phyloP scores from a whole-genome alignment of 805 yeast genomes.

The Lipomyces spencermartinsiae region DNA sequence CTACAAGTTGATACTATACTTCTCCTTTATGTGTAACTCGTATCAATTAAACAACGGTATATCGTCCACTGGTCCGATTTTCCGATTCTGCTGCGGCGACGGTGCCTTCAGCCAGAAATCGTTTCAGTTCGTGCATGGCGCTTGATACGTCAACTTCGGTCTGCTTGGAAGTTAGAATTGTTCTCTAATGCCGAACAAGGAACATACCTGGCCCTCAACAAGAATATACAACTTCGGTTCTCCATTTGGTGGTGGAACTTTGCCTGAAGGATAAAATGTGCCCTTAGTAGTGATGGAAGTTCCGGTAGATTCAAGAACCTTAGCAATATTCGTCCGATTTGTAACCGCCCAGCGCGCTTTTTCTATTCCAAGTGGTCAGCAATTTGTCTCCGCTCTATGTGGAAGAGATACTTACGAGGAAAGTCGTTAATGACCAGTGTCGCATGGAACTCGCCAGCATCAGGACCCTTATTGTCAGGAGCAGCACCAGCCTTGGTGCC shows the following conservation, averaged over 20 bases:
- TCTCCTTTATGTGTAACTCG: not conserved
- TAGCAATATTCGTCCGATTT: slow-evolving; percentile 65
- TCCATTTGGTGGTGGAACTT: slow-evolving; percentile 56
- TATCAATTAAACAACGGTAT: slow-evolving; percentile 37
- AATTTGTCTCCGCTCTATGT: not conserved
- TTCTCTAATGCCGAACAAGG: no score
- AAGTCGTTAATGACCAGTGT: slow-evolving; percentile 80
- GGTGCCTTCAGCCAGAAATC: slow-evolving; percentile 40
- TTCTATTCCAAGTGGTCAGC: slow-evolving; percentile 41
- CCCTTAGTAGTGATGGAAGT: slow-evolving; percentile 86
- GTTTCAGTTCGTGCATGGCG: slow-evolving; percentile 42
- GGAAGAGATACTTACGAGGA: slow-evolving; percentile 55
- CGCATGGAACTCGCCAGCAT: slow-evolving; percentile 64
- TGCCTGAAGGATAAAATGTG: slow-evolving; percentile 68
- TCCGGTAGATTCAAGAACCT: slow-evolving; percentile 71
- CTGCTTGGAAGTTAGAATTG: slow-evolving; percentile 3
- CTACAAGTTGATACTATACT: slow-evolving; percentile 1
- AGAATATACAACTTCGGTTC: slow-evolving; percentile 79
- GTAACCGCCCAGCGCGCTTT: slow-evolving; percentile 78
- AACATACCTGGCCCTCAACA: slow-evolving; percentile 64
- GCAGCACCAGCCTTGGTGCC: slow-evolving; percentile 55
- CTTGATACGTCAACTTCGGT: slow-evolving; percentile 41
- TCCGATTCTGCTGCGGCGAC: slow-evolving; percentile 39
- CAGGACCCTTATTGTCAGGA: slow-evolving; percentile 63
- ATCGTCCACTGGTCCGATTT: slow-evolving; percentile 37